Evolutionary conservation across 2,329 filamentous ascomycete species (phyloP).

Genomic region (Chaetothyriales sp.): DNA sequence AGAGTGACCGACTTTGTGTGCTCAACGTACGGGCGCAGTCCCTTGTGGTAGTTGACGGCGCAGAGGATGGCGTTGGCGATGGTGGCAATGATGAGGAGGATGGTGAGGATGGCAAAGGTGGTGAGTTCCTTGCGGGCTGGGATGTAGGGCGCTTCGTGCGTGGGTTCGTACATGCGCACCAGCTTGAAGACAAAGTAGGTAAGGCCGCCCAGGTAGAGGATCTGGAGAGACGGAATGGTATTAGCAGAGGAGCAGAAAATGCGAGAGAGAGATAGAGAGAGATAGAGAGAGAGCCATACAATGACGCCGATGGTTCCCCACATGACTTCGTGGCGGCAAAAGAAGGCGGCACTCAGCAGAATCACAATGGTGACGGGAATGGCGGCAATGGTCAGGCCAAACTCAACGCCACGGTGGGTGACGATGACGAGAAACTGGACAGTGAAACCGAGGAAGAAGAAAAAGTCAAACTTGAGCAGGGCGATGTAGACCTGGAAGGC

Average conservation of each 20-base stretch:
- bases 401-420: constrained; percentile 54
- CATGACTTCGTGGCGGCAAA: constrained; percentile 69
- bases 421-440: constrained; percentile 96
- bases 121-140: constrained; percentile 76
- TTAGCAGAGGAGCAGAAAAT: not conserved
- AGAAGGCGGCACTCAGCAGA: constrained; percentile 68
- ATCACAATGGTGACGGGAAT: constrained; percentile 85
- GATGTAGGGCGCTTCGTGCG: constrained; percentile 46
- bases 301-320: constrained; percentile 64
- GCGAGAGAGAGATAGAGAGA: no score
- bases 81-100: constrained; percentile 73
- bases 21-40: constrained; percentile 68
- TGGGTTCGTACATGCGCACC: constrained; percentile 73
- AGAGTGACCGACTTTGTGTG: constrained; percentile 5
- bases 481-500: constrained; percentile 98
- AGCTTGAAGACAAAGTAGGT: constrained; percentile 98
- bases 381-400: constrained; percentile 72
- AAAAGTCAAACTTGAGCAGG: constrained; percentile 96
- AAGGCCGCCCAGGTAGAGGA: constrained; percentile 75
- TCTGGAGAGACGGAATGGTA: constrained; percentile 21
- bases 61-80: constrained; percentile 77
- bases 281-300: constrained; percentile 27
- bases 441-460: constrained; percentile 98
- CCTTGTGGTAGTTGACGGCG: constrained; percentile 77
- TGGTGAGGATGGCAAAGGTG: constrained; percentile 84